Evolutionary conservation across 2,329 filamentous ascomycete genomes (phyloP).

Genomic region (Dothistroma septosporum): DNA sequence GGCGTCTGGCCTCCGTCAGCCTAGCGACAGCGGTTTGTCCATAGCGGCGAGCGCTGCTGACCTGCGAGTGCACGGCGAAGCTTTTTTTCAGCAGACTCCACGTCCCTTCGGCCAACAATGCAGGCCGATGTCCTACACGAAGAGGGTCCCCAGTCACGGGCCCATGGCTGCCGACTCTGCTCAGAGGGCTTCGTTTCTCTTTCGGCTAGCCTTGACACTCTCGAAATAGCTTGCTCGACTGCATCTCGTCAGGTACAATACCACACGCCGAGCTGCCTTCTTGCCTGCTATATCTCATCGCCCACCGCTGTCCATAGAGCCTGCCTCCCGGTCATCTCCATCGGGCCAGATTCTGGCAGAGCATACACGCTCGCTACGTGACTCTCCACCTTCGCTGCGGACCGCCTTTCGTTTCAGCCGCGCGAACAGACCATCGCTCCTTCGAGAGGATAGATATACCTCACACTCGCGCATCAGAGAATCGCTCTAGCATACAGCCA

Average conservation of each 20-base stretch:
- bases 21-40: slow-evolving; percentile 1
- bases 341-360: slow-evolving; percentile 4
- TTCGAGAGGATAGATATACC: slow-evolving; percentile 2
- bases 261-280: slow-evolving; percentile 1
- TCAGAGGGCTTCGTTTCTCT: not conserved
- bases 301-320: slow-evolving; percentile 3
- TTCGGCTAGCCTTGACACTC: not conserved
- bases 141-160: slow-evolving; percentile 1
- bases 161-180: not conserved
- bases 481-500: slow-evolving; percentile 1
- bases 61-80: slow-evolving; percentile 13
- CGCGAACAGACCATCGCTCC: not conserved
- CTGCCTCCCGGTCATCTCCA: slow-evolving; percentile 8
- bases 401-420: slow-evolving; percentile 4
- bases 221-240: slow-evolving; percentile 4
- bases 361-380: slow-evolving; percentile 9
- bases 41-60: slow-evolving; percentile 11
- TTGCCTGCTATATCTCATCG: slow-evolving; percentile 2
- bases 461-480: slow-evolving; percentile 4
- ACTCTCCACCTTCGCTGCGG: slow-evolving; percentile 11
- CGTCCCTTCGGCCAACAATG: slow-evolving; percentile 8
- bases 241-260: slow-evolving; percentile 9
- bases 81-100: slow-evolving; percentile 7
- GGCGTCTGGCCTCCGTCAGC: slow-evolving; percentile 3
- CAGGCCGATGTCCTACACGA: slow-evolving; percentile 19